These are phyloP conservation scores for Dacryopinax primogenitus DNA, from an alignment of 768 basidiomycete species.

Conservation along the genomic window DNA sequence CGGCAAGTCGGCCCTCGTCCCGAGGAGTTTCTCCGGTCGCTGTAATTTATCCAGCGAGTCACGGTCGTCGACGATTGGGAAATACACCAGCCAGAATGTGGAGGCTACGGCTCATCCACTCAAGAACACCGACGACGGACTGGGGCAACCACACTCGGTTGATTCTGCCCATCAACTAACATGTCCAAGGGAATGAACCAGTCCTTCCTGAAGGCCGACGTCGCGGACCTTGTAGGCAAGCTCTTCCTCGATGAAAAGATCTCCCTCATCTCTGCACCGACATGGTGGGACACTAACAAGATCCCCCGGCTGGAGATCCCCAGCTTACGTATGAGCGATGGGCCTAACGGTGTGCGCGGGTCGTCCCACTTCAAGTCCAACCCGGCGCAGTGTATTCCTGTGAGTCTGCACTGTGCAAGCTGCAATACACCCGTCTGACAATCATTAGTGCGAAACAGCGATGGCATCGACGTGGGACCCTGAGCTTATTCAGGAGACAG, in stretches of 20 bases:
- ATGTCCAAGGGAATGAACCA: conserved; percentile 16
- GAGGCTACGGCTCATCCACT: background rate
- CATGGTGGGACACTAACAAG: conserved; percentile 57
- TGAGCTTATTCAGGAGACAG: conserved; percentile 42
- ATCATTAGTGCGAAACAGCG: conserved; percentile 47
- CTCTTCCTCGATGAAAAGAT: conserved; percentile 54
- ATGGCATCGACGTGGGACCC: conserved; percentile 59
- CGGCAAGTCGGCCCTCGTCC: conserved; percentile 5
- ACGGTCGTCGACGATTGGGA: background rate
- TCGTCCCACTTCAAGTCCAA: conserved; percentile 51
- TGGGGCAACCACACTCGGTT: no score
- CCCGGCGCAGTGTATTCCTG: conserved; percentile 54
- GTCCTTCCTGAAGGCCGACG: conserved; percentile 40
- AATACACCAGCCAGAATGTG: background rate
- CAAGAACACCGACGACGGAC: no score
- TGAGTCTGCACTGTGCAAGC: conserved; percentile 23
- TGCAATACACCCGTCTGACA: background rate
- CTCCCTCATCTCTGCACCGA: conserved; percentile 46
- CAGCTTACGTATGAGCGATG: conserved; percentile 57
- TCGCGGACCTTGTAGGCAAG: conserved; percentile 39
- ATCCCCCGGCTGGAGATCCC: conserved; percentile 51
- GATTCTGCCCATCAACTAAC: background rate
- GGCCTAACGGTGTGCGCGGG: conserved; percentile 61
- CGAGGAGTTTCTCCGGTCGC: conserved; percentile 5
- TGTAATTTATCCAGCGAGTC: background rate